Percentiles rank a stretch among this genome's conserved stretches.
phyloP scores from a whole-genome alignment of 2,329 filamentous ascomycete species.

The Phyllachora maydis region DNA sequence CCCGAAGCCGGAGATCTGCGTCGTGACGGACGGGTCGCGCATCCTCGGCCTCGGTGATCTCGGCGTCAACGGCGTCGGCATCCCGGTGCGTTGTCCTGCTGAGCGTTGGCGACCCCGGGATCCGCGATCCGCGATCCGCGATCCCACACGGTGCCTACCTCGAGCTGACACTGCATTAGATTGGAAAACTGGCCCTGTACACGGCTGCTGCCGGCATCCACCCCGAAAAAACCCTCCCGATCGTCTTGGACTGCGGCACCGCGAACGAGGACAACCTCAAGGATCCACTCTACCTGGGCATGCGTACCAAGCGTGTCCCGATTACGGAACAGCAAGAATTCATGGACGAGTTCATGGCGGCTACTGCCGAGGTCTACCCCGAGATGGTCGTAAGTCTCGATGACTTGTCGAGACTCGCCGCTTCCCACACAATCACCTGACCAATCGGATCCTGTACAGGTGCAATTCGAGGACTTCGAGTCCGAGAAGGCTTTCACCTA shows the following conservation, averaged over 20 bases:
- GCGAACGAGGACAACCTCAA: slow-evolving; percentile 44
- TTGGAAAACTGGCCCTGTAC: slow-evolving; percentile 91
- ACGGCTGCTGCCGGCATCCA: slow-evolving; percentile 89
- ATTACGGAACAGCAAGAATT: slow-evolving; percentile 70
- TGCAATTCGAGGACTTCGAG: slow-evolving; percentile 97
- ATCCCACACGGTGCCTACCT: slow-evolving; percentile 2
- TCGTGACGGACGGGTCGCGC: slow-evolving; percentile 88
- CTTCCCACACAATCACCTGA: too few relatives aligned
- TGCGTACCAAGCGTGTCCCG: slow-evolving; percentile 62
- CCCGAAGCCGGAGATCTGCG: slow-evolving; percentile 77
- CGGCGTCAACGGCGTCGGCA: slow-evolving; percentile 93
- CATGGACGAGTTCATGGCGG: slow-evolving; percentile 93
- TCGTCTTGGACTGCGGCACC: slow-evolving; percentile 46
- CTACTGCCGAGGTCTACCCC: slow-evolving; percentile 53
- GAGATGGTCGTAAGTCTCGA: slow-evolving; percentile 23
- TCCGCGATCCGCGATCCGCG: slow-evolving; percentile 1
- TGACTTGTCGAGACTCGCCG: too few relatives aligned
- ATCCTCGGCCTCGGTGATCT: slow-evolving; percentile 86
- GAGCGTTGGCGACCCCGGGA: slow-evolving; percentile 1
- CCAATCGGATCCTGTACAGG: slow-evolving; percentile 12
- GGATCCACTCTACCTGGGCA: slow-evolving; percentile 72
- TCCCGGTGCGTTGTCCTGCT: slow-evolving; percentile 42
- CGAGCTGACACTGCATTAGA: slow-evolving; percentile 18
- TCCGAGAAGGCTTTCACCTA: slow-evolving; percentile 81
- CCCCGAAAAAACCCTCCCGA: slow-evolving; percentile 62